Evolutionary conservation across 805 yeast species (phyloP), one percentile per base, ranked within the genome.

Genomic region (Kodamaea jinghongensis): DNA sequence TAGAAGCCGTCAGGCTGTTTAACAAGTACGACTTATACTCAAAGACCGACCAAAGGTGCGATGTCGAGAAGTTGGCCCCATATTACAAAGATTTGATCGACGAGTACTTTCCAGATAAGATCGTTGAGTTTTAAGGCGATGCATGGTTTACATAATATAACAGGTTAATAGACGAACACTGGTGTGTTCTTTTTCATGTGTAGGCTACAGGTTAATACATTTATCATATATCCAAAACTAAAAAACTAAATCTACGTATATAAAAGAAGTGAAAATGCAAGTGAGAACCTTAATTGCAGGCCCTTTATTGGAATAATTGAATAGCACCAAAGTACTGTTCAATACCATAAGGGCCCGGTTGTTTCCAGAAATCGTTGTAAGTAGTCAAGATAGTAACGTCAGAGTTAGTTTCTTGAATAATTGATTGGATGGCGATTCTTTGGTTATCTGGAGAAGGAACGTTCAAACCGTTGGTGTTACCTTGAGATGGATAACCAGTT

Each of bases 401-500:
- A 26, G 76, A 68, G 30, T 81, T 78, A 34, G 81, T 63, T 17
- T 67, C 74, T 16, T 75, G 67, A 39, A 89, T 63, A 38, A 90
- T 81, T 12, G 78, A 61, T 43, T 71, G 62, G 42, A 90, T 72
- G 11, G 96, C 96, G 40, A 71, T 67, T 40, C 62, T 55, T 69
- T 89, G 96, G 64, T 88, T 89, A 8, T 57, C 86, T 5, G 63
- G 56, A 27, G 78, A 63, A 44, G 96, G 96, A 28, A 80, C 75
- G 50, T 88, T 85, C 36, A 64, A 63, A 41, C 96, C 96, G 55
- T 86, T 79, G 42, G 72, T 67, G 44, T 56, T 58, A 54, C 96
- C 96, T 29, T 70, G 66, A 50, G 82, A 78, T 52, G 96, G 96
- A 59, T 86, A 89, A 31, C 96, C 96, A 4, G 96, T 88, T 63